phyloP scores from a whole-genome alignment of 768 basidiomycete genomes.

The Tulasnella sp. region DNA sequence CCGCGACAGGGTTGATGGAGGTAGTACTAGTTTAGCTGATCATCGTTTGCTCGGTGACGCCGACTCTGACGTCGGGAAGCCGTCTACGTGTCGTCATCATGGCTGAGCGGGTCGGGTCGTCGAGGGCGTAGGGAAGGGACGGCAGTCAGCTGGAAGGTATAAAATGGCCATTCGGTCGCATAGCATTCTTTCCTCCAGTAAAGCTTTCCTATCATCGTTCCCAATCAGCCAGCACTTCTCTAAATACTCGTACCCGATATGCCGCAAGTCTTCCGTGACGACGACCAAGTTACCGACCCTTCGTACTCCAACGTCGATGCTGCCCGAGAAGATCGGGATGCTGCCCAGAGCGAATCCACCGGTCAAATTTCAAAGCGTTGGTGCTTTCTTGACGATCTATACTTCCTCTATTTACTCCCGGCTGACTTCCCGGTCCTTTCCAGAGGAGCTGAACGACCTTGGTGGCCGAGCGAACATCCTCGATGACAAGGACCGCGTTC shows the following conservation, averaged over 20 bases:
- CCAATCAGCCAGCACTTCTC: not conserved
- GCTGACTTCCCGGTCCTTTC: not conserved
- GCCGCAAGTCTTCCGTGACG: slow-evolving; percentile 8
- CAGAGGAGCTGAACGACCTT: slow-evolving; percentile 16
- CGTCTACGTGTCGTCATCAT: not conserved
- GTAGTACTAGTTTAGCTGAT: not conserved
- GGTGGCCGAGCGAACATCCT: slow-evolving; percentile 19
- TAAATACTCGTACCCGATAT: not conserved
- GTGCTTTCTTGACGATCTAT: not conserved
- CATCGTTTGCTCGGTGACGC: not conserved
- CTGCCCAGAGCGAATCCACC: slow-evolving; percentile 4
- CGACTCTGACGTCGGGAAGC: not conserved
- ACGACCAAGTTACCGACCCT: slow-evolving; percentile 9
- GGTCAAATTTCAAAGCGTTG: slow-evolving; percentile 3
- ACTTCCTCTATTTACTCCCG: not conserved
- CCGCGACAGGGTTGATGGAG: not conserved
- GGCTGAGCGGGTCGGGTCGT: not conserved
- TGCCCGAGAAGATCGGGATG: slow-evolving; percentile 17
- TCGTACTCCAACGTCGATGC: slow-evolving; percentile 16
- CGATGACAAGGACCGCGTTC: slow-evolving; percentile 5
- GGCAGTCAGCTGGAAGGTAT: not conserved
- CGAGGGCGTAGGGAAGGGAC: not conserved
- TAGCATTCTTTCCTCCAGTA: not conserved
- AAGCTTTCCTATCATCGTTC: not conserved
- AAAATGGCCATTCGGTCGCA: not conserved